These are phyloP conservation scores for Candida fluviatilis DNA, from an alignment of 805 yeast genomes.

Conservation along the genomic window DNA sequence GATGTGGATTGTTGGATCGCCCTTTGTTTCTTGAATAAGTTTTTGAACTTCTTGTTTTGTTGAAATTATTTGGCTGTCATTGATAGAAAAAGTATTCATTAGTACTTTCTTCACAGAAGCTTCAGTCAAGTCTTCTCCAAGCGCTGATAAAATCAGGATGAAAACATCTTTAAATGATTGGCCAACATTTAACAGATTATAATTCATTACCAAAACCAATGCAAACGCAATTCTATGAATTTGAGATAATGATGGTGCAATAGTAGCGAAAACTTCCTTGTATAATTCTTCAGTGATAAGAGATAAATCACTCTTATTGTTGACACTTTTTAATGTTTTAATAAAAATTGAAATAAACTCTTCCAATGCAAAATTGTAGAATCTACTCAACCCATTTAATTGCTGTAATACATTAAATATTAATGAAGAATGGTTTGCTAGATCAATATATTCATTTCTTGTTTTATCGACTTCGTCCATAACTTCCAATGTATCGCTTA, in stretches of 20 bases:
- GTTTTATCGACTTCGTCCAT: constrained; percentile 51
- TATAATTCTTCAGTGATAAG: constrained; percentile 38
- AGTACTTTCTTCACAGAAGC: not conserved
- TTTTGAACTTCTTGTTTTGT: constrained; percentile 6
- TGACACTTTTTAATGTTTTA: constrained; percentile 15
- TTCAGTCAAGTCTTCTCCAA: not conserved
- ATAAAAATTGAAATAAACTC: constrained; percentile 17
- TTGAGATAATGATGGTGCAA: constrained; percentile 45
- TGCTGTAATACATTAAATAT: constrained; percentile 46
- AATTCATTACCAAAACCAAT: constrained; percentile 28
- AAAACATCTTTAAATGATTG: constrained; percentile 14
- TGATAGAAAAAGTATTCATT: constrained; percentile 1
- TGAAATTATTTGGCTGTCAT: constrained; percentile 3
- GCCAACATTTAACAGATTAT: constrained; percentile 22
- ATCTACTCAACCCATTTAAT: constrained; percentile 34
- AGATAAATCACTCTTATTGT: constrained; percentile 9
- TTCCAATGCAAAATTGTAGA: constrained; percentile 58
- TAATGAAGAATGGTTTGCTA: constrained; percentile 53
- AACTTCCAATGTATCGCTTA: constrained; percentile 50
- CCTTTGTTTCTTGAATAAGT: constrained; percentile 10
- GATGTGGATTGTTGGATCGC: constrained; percentile 13
- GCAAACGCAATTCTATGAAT: constrained; percentile 45
- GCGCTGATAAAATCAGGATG: constrained; percentile 5
- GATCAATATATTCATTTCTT: constrained; percentile 43
- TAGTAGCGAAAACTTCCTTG: constrained; percentile 39